phyloP scores from a whole-genome alignment of 2,329 filamentous ascomycete genomes.

The Chrysoporthe austroafricana region DNA sequence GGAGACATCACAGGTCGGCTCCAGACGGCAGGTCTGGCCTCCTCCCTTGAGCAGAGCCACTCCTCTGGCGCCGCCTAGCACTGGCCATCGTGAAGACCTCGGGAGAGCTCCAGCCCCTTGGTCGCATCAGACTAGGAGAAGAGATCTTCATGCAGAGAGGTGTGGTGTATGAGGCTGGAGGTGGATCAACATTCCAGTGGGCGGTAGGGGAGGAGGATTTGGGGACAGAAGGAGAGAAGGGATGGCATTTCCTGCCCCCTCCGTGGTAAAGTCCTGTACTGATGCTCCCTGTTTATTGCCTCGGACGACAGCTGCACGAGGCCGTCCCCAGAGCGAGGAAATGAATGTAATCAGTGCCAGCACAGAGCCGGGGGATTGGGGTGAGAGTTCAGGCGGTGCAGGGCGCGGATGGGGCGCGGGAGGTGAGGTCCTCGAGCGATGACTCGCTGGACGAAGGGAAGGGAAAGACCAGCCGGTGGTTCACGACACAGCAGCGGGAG shows the following conservation, averaged over 20 bases:
- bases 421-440: not conserved
- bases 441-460: not conserved
- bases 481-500: not conserved
- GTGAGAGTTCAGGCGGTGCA: no score
- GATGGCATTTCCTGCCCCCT: conserved; percentile 4
- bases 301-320: not conserved
- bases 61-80: not conserved
- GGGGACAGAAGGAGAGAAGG: conserved; percentile 15
- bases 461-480: not conserved
- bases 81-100: conserved; percentile 3
- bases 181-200: conserved; percentile 30
- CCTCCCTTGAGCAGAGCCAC: conserved; percentile 21
- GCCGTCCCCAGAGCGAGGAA: no score
- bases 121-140: conserved; percentile 11
- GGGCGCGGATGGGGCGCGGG: no score
- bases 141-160: not conserved
- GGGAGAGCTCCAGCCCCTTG: conserved; percentile 24
- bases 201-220: conserved; percentile 14
- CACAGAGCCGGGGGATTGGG: no score
- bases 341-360: no score
- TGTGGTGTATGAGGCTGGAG: conserved; percentile 19
- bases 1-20: conserved; percentile 15
- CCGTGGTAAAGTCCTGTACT: not conserved
- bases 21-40: conserved; percentile 13
- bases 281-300: conserved; percentile 13